Base-by-base conservation (phyloP, 2,329 filamentous ascomycete species). In the Trichophyton mentagrophytes region DNA sequence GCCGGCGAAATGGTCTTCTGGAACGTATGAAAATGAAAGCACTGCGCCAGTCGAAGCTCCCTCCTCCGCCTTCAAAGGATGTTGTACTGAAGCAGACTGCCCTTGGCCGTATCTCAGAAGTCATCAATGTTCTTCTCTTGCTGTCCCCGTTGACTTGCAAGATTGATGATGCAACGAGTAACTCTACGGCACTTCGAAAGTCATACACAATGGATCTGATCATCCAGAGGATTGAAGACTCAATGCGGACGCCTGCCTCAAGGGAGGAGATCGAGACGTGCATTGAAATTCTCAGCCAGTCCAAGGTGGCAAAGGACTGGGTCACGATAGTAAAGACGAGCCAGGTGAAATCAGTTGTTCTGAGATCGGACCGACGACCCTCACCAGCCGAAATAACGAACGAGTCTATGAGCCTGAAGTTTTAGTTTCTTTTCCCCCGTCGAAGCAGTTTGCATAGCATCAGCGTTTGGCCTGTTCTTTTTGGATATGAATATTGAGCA, bases 1-100 rank as follows among this genome's bases (percentile, higher is more conserved):
- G 69, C 47, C 74, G 75, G 17, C 71, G 73, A 58, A 84, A 87
- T 76, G 83, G 82, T 59, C 82, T 95, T 25, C 79, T 93, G 61
- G 88, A 91, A 71, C 85, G 88, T 57, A 82, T 95, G 64, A 85
- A 87, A 64, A 78, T 81, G 60, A 92, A 92, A 76, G 82, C 88
- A 66, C 72, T 65, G 40, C 70, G 67, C 33, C 76, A 74, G 77
- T 81, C 70, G 70, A 81, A 70, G 68, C 76, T 63, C 65, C 74
- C 63, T 58, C 74, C 62, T 61, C 77, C 61, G 0, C 80, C 79
- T 0, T 75, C 80, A 0, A 77, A 80, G 22, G 79, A 77, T 17
- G 79, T 85, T 66, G 74, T 88, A 2, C 76, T 81, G 64, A 84
- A 85, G 11, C 80, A 79, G 13, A 81, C 83, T 2, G 87, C 87